phyloP scores from a whole-genome alignment of 1,284 basidiomycete species.

The Fomes fomentarius region DNA sequence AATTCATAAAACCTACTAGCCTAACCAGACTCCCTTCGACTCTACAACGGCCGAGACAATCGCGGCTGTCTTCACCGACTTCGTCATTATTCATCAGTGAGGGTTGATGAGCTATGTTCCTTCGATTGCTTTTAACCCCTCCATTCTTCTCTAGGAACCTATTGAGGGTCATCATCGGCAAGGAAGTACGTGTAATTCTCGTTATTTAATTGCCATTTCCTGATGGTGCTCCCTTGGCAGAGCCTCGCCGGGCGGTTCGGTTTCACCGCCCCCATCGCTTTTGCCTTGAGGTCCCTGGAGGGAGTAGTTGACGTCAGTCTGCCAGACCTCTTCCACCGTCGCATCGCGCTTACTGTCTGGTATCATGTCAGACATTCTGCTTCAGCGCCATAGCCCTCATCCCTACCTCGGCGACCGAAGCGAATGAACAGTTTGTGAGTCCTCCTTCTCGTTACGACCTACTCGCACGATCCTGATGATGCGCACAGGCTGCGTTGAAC shows the following conservation, averaged over 20 bases:
- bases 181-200: background rate
- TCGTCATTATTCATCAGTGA: background rate
- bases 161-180: conserved; percentile 2
- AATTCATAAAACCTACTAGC: no score
- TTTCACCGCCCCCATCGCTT: background rate
- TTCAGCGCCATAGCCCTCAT: no score
- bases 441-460: no score
- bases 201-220: background rate
- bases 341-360: no score
- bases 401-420: background rate
- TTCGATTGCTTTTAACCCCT: background rate
- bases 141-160: background rate
- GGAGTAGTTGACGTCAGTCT: no score
- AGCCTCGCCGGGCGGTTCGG: background rate
- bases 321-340: no score
- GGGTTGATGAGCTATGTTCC: background rate
- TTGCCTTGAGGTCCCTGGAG: background rate
- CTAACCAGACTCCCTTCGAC: no score
- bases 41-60: no score
- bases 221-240: background rate
- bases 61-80: background rate
- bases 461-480: no score
- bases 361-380: no score
- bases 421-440: no score
- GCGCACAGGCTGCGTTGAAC: no score